These are phyloP conservation scores for Selaginella tamariscina DNA, from an alignment of 75 land plant species.

Conservation along the genomic window DNA sequence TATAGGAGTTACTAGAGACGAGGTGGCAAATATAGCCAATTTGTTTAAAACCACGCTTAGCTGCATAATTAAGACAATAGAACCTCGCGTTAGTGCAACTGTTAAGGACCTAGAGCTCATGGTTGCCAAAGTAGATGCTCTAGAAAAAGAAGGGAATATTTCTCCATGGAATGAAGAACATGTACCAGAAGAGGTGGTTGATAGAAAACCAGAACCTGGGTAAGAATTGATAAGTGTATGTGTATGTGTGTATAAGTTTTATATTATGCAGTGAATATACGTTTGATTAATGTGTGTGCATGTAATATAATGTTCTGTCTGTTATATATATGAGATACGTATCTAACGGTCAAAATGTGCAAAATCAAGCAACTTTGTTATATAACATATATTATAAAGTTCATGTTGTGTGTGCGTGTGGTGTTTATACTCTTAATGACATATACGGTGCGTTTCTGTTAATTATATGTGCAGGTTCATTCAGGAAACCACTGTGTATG, in stretches of 20 bases:
- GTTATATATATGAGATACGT: no score
- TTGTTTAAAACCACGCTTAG: conserved; percentile 47
- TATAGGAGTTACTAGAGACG: conserved; percentile 66
- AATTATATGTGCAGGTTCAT: conserved; percentile 36
- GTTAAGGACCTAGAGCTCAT: conserved; percentile 55
- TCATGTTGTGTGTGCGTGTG: no score
- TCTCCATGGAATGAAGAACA: conserved; percentile 86
- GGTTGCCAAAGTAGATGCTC: conserved; percentile 43
- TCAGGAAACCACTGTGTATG: conserved; percentile 33
- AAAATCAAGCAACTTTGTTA: no score
- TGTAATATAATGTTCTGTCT: no score
- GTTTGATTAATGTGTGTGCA: no score
- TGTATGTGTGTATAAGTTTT: not conserved
- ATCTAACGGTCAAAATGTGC: no score
- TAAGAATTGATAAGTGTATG: conserved; percentile 16
- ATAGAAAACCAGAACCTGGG: conserved; percentile 63
- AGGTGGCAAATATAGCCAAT: conserved; percentile 49
- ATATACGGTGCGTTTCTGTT: no score
- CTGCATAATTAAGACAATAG: conserved; percentile 87
- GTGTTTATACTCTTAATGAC: no score
- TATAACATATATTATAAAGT: no score
- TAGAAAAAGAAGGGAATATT: conserved; percentile 47
- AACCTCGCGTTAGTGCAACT: conserved; percentile 52
- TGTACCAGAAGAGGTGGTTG: conserved; percentile 85
- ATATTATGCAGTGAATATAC: no score